phyloP scores from a whole-genome alignment of 495 filamentous ascomycete genomes.

The Xylaria nigripes region DNA sequence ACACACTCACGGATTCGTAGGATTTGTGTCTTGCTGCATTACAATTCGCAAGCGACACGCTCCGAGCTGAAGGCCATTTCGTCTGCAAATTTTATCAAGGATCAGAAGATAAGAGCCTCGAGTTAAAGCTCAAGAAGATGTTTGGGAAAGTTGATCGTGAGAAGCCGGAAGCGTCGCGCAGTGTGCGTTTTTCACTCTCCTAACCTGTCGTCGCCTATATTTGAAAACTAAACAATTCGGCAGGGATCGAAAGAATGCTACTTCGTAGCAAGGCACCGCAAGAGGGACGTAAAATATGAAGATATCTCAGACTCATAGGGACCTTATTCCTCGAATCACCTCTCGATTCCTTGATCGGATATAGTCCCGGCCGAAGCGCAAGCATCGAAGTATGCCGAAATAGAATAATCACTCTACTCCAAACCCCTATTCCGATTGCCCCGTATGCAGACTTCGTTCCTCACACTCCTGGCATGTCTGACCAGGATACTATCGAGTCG shows the following conservation, averaged over 20 bases:
- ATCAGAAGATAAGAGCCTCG: slow-evolving; percentile 68
- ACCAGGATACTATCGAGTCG: too few relatives aligned
- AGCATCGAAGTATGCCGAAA: background rate
- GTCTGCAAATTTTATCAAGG: slow-evolving; percentile 98
- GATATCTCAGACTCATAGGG: background rate
- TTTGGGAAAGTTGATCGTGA: slow-evolving; percentile 74
- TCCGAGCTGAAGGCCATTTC: slow-evolving; percentile 77
- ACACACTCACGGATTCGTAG: slow-evolving; percentile 26
- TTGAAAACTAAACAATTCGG: slow-evolving; percentile 1
- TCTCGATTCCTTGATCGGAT: background rate
- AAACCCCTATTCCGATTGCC: background rate
- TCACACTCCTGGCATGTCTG: too few relatives aligned
- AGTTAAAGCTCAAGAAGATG: slow-evolving; percentile 59
- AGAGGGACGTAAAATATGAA: slow-evolving; percentile 29
- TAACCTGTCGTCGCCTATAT: background rate
- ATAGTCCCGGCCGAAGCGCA: background rate
- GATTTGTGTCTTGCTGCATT: slow-evolving; percentile 84
- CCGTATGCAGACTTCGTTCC: too few relatives aligned
- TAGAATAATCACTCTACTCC: background rate
- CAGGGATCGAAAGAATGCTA: slow-evolving; percentile 89
- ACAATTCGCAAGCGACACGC: slow-evolving; percentile 70
- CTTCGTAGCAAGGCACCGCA: slow-evolving; percentile 68
- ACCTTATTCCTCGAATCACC: background rate
- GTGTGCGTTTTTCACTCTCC: slow-evolving; percentile 44
- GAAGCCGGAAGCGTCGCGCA: slow-evolving; percentile 85